A percentile compares a stretch with the other conserved stretches of the same genome.
phyloP scores from a whole-genome alignment of 768 basidiomycete genomes.

The Mrakia blollopis region DNA sequence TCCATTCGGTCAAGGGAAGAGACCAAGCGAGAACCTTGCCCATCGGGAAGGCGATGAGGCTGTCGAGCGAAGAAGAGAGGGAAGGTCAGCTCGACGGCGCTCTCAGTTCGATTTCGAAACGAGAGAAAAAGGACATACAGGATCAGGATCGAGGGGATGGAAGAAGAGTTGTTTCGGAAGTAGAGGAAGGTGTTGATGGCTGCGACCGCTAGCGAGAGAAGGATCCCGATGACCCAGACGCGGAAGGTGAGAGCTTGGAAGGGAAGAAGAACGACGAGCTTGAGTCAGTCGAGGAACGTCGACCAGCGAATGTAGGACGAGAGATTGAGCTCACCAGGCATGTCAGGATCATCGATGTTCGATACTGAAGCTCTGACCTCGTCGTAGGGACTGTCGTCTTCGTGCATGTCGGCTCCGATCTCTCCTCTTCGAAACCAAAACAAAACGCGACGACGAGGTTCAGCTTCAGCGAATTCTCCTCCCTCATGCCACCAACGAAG shows the following conservation, averaged over 20 bases:
- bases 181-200: conserved; percentile 90
- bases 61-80: conserved; percentile 26
- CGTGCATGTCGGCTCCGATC: conserved; percentile 41
- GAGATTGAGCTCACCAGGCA: conserved; percentile 55
- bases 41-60: conserved; percentile 76
- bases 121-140: conserved; percentile 6
- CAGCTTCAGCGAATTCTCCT: not conserved
- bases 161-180: conserved; percentile 78
- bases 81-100: not conserved
- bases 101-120: not conserved
- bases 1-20: conserved; percentile 65
- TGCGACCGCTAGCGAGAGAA: conserved; percentile 57
- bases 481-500: no score
- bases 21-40: conserved; percentile 81
- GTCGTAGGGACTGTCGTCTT: conserved; percentile 94
- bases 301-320: not conserved
- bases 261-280: not conserved
- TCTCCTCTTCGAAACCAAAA: conserved; percentile 17
- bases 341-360: conserved; percentile 97
- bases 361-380: conserved; percentile 97
- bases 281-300: not conserved
- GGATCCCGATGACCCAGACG: conserved; percentile 80
- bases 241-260: conserved; percentile 68
- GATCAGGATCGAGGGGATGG: conserved; percentile 38
- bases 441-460: no score